Base-by-base conservation (phyloP, 345 rosid species). In the Populus ilicifolia region DNA sequence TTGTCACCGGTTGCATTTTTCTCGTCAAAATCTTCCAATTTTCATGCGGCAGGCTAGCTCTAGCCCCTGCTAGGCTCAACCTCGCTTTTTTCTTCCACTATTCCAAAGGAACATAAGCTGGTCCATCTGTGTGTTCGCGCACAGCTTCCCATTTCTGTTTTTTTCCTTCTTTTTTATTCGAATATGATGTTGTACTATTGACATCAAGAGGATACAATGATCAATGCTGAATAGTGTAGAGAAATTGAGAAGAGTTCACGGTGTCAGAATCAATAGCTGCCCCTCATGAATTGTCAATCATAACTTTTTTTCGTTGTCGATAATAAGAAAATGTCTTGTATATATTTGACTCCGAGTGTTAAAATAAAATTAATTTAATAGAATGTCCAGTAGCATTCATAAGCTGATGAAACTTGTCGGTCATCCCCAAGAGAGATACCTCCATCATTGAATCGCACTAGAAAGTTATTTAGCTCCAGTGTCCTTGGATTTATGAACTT, bases 321-420 rank as follows among this genome's bases (percentile, higher is more conserved):
- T 46, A 14, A 20, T 36, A 68, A 38, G 8, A 68, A 38, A 36
- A 25, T 38, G 71, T 38, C 50, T 35, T 17, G 20, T 67, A 17
- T 69, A 4, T 3, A 69, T 69, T 52, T 61, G 56, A 23, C 36
- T 5, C 10, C 30, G 6, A 5, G 4, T 11, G 41, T 1, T 35
- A 10, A 20, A 17, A 8, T 56, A 8, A n/a, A 56, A n/a, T 56
- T n/a, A 17, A 41, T 41, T 62, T 43, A n/a, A 50, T 1, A 27
- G 33, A 33, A 33, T 72, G 46, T n/a, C 75, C 39, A 35, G 46
- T n/a, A 7, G 78, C 78, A 71, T 67, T 75, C 3, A 9, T 67
- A 61, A 71, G 38, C 61, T 25, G 77, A 82, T 61, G 70, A 59
- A 46, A 39, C 71, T 59, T 76, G 82, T 73, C 72, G 74, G 69